phyloP scores from a whole-genome alignment of 2,329 filamentous ascomycete species.

The Beauveria bassiana region DNA sequence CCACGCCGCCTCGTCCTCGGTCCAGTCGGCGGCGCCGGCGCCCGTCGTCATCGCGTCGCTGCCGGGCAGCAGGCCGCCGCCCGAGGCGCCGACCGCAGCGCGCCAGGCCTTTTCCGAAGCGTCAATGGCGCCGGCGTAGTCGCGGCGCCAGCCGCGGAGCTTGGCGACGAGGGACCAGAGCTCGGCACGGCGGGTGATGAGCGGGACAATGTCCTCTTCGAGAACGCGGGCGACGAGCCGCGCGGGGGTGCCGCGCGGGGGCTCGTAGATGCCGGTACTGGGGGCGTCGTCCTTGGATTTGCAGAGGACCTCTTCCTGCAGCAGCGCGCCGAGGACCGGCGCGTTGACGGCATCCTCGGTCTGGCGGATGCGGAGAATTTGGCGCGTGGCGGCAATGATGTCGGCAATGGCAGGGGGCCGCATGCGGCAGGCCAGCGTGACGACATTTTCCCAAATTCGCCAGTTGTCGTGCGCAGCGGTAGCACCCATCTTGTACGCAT shows the following conservation, averaged over 20 bases:
- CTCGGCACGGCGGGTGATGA: slow-evolving; percentile 72
- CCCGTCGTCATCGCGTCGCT: slow-evolving; percentile 1
- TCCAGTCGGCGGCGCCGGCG: slow-evolving; percentile 21
- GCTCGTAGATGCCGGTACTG: slow-evolving; percentile 24
- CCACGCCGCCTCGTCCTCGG: slow-evolving; percentile 57
- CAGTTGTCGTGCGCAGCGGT: slow-evolving; percentile 76
- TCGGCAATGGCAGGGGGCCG: slow-evolving; percentile 68
- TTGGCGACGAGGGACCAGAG: slow-evolving; percentile 71
- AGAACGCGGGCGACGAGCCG: slow-evolving; percentile 63
- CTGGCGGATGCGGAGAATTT: slow-evolving; percentile 68
- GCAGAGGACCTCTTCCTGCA: slow-evolving; percentile 59
- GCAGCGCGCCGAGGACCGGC: slow-evolving; percentile 61
- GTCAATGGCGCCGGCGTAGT: slow-evolving; percentile 65
- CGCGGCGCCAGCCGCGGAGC: slow-evolving; percentile 64
- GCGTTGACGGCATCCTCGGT: slow-evolving; percentile 74
- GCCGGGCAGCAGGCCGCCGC: slow-evolving; percentile 32
- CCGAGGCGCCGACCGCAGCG: slow-evolving; percentile 49
- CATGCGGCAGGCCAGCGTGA: slow-evolving; percentile 76
- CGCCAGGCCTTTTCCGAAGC: slow-evolving; percentile 89
- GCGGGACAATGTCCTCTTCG: slow-evolving; percentile 65
- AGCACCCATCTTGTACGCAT: slow-evolving; percentile 81
- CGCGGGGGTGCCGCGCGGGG: slow-evolving; percentile 49
- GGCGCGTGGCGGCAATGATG: slow-evolving; percentile 65
- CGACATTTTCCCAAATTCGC: slow-evolving; percentile 94
- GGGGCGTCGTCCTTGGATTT: slow-evolving; percentile 28